A percentile compares a stretch with the other conserved stretches of the same genome.
Conservation (phyloP, 1,139 yeast species). For the Geotrichum reessii region DNA sequence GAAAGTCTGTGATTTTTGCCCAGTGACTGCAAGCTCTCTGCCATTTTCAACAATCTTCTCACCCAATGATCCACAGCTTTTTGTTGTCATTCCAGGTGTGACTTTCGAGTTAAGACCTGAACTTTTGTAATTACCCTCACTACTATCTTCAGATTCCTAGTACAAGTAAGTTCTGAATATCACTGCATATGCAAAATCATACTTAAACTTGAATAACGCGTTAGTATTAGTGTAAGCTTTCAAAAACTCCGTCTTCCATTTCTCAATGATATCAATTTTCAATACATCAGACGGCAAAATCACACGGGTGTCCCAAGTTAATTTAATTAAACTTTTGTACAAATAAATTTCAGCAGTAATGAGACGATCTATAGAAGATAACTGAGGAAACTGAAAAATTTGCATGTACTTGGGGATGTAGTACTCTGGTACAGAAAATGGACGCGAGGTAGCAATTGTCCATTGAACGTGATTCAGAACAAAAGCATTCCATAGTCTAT, state of each 20-base stretch:
- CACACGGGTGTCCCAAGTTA: constrained; percentile 15
- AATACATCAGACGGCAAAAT: constrained; percentile 10
- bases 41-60: not conserved
- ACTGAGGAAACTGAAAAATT: constrained; percentile 9
- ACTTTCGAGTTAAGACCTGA: not conserved
- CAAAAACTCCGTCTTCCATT: constrained; percentile 9
- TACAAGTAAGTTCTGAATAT: constrained; percentile 13
- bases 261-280: constrained; percentile 10
- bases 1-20: constrained; percentile 6
- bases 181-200: constrained; percentile 16
- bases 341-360: constrained; percentile 12
- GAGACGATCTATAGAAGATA: constrained; percentile 4
- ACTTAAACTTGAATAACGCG: constrained; percentile 1
- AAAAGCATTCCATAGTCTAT: constrained; percentile 16
- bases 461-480: constrained; percentile 15
- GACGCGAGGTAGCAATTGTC: constrained; percentile 16
- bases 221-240: not conserved
- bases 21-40: constrained; percentile 5
- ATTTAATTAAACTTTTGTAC: constrained; percentile 6
- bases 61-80: not conserved
- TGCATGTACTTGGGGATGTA: constrained; percentile 13
- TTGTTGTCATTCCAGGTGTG: not conserved
- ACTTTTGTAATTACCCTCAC: not conserved
- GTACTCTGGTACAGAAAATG: constrained; percentile 16
- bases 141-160: constrained; percentile 10